These are phyloP conservation scores for Trapa bicornis DNA, from an alignment of 345 rosid species.

Conservation along the genomic window DNA sequence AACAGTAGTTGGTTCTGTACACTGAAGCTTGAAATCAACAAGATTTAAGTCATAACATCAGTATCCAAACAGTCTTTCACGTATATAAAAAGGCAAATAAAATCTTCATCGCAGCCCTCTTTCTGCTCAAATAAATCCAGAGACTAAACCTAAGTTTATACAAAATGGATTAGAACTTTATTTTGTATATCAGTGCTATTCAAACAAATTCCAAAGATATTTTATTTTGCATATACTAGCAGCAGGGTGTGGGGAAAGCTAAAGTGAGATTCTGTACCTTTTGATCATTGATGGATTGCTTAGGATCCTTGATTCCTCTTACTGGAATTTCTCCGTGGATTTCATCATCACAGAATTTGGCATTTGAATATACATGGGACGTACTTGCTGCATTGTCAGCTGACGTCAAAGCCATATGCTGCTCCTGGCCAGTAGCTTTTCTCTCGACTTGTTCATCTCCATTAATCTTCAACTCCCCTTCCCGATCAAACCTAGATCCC, in stretches of 20 bases:
- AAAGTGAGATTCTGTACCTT: conserved; percentile 27
- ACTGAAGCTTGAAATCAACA: conserved; percentile 27
- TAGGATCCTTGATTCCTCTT: conserved; percentile 52
- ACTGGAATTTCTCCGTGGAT: conserved; percentile 54
- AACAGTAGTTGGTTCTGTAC: conserved; percentile 47
- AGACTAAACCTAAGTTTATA: neutral
- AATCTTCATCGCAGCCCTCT: neutral
- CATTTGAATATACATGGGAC: conserved; percentile 24
- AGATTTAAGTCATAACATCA: neutral
- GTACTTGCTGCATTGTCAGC: conserved; percentile 41
- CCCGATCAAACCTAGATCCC: conserved; percentile 73
- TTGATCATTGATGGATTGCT: conserved; percentile 32
- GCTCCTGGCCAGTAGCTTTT: conserved; percentile 33
- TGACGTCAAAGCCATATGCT: conserved; percentile 45
- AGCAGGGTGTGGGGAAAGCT: neutral
- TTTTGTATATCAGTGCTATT: neutral
- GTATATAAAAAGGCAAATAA: neutral
- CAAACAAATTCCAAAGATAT: neutral
- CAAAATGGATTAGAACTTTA: neutral
- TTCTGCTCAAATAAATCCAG: neutral
- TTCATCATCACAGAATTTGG: conserved; percentile 30
- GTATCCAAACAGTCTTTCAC: neutral
- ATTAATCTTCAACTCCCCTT: conserved; percentile 16
- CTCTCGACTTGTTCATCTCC: conserved; percentile 36
- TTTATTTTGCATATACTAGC: neutral